Evolutionary conservation across 1,139 yeast species (phyloP).

Genomic region (Kurtzmaniella quercitrusa): DNA sequence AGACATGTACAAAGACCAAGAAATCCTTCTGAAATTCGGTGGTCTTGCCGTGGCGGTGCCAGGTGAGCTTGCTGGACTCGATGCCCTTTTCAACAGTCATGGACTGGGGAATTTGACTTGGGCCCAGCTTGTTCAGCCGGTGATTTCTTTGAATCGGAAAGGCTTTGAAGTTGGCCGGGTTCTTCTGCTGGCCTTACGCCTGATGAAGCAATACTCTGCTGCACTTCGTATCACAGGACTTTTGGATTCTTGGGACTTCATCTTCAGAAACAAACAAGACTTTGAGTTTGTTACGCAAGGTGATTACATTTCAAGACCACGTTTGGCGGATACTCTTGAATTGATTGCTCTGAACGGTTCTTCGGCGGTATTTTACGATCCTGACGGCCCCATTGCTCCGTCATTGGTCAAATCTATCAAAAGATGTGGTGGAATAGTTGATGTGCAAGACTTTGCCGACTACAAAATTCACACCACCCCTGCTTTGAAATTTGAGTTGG

Average conservation of each 20-base stretch:
- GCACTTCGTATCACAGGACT: conserved; percentile 20
- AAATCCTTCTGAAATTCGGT: conserved; percentile 57
- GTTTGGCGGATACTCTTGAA: conserved; percentile 62
- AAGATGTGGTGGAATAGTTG: conserved; percentile 57
- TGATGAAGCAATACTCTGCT: conserved; percentile 21
- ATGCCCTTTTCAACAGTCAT: conserved; percentile 52
- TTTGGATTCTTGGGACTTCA: conserved; percentile 51
- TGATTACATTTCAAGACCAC: conserved; percentile 55
- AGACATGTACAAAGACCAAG: conserved; percentile 57
- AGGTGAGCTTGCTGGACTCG: conserved; percentile 82
- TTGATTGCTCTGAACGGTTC: conserved; percentile 72
- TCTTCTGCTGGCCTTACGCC: conserved; percentile 30
- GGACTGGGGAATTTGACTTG: conserved; percentile 72
- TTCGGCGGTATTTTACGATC: conserved; percentile 75
- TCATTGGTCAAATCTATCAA: conserved; percentile 44
- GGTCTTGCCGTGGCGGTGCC: conserved; percentile 87
- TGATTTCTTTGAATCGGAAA: conserved; percentile 55
- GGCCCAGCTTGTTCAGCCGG: conserved; percentile 74
- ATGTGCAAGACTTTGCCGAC: conserved; percentile 55
- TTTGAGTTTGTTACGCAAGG: conserved; percentile 42
- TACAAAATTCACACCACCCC: conserved; percentile 54
- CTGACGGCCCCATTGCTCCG: conserved; percentile 67
- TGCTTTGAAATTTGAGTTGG: conserved; percentile 45
- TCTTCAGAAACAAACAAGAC: conserved; percentile 29
- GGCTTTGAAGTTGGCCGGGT: conserved; percentile 64